Evolutionary conservation across 1,139 yeast species (phyloP), one percentile per base, ranked within the genome.

Genomic region (Yamadazyma dendronema): DNA sequence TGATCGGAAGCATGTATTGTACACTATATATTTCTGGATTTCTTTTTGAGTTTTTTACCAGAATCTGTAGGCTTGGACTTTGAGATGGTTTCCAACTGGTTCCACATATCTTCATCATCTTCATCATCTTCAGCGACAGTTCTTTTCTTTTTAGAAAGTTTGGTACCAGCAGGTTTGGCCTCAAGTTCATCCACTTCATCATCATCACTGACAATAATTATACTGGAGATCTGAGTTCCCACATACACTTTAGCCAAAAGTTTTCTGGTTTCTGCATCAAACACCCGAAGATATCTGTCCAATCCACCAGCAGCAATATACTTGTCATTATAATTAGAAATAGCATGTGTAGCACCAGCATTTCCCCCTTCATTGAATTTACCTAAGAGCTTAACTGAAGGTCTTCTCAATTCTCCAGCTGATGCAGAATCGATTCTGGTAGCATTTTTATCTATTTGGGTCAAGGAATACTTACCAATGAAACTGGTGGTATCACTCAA

Each of bases 241-340:
- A 83, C 55, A 51, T 77, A 90, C 10, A 87, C 84, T 53, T 87
- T 88, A 9, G 80, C 88, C 13, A 82, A 61, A 36, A 78, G 65
- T 33, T 77, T 75, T 36, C 95, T 68, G 0, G 78, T 59, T 2
- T 61, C 63, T 6, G 79, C 55, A 44, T 86, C 83, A 58, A 77
- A 90, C 3, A 86, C 86, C 40, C 97, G 73, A 30, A 88, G 70
- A 56, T 88, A 90, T 53, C 96, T 72, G 56, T 90, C 97, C 27
- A 89, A 71, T 0, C 96, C 96, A 30, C 95, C 96, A 17, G 88
- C 72, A 11, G 64, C 72, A 24, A 68, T 53, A 9, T 65, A 48
- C 29, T 44, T 42, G 36, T 57, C 59, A 28, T 57, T 53, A 12
- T 44, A 46, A 9, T 56, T 49, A 32, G 50, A 53, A 13, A 58